Conservation (phyloP, 352 stramenopile genomes). For the Phytophthora sp. region DNA sequence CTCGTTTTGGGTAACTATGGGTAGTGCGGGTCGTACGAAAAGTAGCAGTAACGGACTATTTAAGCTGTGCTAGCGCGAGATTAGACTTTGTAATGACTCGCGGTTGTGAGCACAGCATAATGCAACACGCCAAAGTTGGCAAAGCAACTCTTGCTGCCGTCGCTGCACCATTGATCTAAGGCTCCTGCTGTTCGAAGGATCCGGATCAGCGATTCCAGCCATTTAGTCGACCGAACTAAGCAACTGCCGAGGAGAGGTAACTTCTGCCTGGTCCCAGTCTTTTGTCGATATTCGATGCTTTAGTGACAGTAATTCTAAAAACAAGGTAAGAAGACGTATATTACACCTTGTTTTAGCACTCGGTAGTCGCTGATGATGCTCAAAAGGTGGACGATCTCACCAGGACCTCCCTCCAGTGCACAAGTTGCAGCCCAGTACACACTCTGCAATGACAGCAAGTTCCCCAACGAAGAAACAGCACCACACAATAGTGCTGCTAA, state of each 20-base stretch:
- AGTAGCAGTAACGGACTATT: conserved; percentile 30
- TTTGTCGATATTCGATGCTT: too few relatives aligned
- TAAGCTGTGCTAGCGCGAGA: conserved; percentile 17
- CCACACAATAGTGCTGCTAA: too few relatives aligned
- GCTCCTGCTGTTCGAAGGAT: too few relatives aligned
- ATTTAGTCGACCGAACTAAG: too few relatives aligned
- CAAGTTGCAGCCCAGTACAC: background rate
- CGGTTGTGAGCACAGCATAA: conserved; percentile 7
- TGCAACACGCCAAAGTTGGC: conserved; percentile 12
- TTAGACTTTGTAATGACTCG: background rate
- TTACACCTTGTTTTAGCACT: too few relatives aligned
- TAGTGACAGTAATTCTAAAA: too few relatives aligned
- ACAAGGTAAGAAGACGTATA: too few relatives aligned
- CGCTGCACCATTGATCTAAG: too few relatives aligned
- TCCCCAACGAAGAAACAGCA: background rate
- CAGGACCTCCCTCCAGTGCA: background rate
- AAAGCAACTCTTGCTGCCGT: too few relatives aligned
- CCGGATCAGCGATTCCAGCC: too few relatives aligned
- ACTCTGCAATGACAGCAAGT: background rate
- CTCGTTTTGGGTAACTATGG: background rate
- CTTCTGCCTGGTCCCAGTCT: too few relatives aligned
- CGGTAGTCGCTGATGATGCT: background rate
- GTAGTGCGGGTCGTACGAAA: conserved; percentile 4
- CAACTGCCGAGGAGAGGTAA: too few relatives aligned
- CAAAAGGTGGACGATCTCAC: background rate